Percentiles rank a stretch among this genome's conserved stretches.
These are phyloP conservation scores for Elsinoe fawcettii DNA, from an alignment of 2,329 filamentous ascomycete genomes.

Conservation along the genomic window DNA sequence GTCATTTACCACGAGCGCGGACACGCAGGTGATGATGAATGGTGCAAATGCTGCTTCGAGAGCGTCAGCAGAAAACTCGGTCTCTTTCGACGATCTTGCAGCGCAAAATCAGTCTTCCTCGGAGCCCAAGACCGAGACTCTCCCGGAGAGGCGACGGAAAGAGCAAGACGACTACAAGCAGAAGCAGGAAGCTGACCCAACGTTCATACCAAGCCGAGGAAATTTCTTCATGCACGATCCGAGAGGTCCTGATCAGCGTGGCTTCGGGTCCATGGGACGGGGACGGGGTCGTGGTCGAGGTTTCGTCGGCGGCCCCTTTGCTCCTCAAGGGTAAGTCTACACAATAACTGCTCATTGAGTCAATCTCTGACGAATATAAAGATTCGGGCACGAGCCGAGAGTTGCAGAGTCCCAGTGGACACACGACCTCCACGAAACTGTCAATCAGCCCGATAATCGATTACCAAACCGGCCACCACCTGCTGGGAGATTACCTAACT, in stretches of 20 bases:
- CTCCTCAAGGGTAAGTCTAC: conserved; percentile 54
- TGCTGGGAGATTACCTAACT: neutral
- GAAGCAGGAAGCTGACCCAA: conserved; percentile 78
- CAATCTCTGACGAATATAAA: neutral
- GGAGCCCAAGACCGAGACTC: conserved; percentile 41
- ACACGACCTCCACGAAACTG: conserved; percentile 77
- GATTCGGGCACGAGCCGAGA: conserved; percentile 40
- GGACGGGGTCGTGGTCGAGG: conserved; percentile 55
- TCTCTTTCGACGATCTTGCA: conserved; percentile 6
- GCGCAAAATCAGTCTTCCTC: conserved; percentile 37
- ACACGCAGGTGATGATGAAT: conserved; percentile 56
- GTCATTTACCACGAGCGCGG: conserved; percentile 40
- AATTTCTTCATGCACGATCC: conserved; percentile 97
- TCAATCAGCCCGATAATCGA: conserved; percentile 37
- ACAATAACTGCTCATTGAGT: neutral
- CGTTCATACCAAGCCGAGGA: conserved; percentile 88
- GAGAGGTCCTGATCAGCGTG: conserved; percentile 67
- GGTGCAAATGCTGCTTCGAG: conserved; percentile 44
- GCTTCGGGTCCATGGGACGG: conserved; percentile 64
- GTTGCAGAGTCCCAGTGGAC: conserved; percentile 73
- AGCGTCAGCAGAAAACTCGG: conserved; percentile 27
- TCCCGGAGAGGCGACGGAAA: conserved; percentile 64
- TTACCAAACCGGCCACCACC: conserved; percentile 4
- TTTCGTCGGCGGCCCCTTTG: conserved; percentile 46
- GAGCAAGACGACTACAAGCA: conserved; percentile 89